phyloP scores from a whole-genome alignment of 2,329 filamentous ascomycete species.

The Myriangium duriaei region DNA sequence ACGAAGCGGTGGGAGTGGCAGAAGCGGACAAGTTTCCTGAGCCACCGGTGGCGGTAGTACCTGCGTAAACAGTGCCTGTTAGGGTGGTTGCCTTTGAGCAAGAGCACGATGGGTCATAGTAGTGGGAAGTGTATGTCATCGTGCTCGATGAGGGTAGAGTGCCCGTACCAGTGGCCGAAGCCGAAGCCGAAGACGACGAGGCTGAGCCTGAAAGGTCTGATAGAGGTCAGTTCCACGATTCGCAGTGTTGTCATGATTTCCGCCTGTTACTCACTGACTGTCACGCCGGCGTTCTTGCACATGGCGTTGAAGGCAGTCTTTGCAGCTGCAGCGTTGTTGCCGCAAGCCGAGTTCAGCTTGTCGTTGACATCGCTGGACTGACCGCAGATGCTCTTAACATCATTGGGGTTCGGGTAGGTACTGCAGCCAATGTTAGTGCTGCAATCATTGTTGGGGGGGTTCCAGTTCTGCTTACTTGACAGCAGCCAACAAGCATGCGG shows the following conservation, averaged over 20 bases:
- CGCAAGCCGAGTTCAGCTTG: slow-evolving; percentile 20
- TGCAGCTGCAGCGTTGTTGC: slow-evolving; percentile 17
- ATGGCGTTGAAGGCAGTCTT: slow-evolving; percentile 20
- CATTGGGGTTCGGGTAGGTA: slow-evolving; percentile 21
- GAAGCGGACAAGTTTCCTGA: slow-evolving; percentile 5
- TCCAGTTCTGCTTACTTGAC: slow-evolving; percentile 37
- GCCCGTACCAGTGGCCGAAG: slow-evolving; percentile 11
- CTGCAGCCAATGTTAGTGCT: slow-evolving; percentile 15
- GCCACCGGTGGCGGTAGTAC: slow-evolving; percentile 8
- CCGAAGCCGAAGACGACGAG: slow-evolving; percentile 10
- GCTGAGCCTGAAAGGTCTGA: slow-evolving; percentile 11
- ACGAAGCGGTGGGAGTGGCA: slow-evolving; percentile 6
- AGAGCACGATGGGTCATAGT: slow-evolving; percentile 15
- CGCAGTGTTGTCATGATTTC: slow-evolving; percentile 1
- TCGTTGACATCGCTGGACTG: slow-evolving; percentile 18
- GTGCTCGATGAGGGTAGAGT: slow-evolving; percentile 10
- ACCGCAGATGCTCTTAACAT: slow-evolving; percentile 22
- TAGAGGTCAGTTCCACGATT: slow-evolving; percentile 3
- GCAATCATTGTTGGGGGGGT: no score
- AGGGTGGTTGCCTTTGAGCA: slow-evolving; percentile 16
- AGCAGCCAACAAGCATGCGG: slow-evolving; percentile 38
- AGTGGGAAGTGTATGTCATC: slow-evolving; percentile 15
- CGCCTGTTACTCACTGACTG: slow-evolving; percentile 17
- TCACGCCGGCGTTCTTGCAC: slow-evolving; percentile 22
- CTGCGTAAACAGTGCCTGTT: slow-evolving; percentile 8